These are phyloP conservation scores for Trichoderma guizhouense DNA, from an alignment of 2,329 filamentous ascomycete species.

Conservation along the genomic window DNA sequence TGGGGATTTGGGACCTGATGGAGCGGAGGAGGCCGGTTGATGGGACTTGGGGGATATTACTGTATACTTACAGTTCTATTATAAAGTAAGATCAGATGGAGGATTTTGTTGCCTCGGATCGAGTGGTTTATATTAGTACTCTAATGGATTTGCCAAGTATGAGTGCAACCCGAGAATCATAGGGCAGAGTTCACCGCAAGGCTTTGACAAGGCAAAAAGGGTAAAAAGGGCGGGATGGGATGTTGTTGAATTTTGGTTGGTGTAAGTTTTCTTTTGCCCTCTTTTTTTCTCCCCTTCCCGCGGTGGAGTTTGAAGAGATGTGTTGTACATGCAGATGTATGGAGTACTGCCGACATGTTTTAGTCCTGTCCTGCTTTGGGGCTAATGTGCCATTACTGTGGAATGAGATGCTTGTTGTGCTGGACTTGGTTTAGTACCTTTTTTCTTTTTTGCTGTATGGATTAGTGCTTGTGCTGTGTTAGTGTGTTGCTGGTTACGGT, in stretches of 20 bases:
- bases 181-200: background rate
- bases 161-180: too few species aligned
- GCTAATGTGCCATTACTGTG: background rate
- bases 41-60: background rate
- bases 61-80: background rate
- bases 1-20: background rate
- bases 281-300: background rate
- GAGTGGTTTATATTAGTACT: background rate
- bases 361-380: background rate
- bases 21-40: background rate
- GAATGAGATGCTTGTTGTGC: background rate
- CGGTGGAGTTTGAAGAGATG: slow-evolving; percentile 11
- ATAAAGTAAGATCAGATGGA: background rate
- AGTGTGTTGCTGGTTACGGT: background rate
- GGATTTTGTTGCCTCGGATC: background rate
- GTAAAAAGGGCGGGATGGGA: background rate
- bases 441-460: background rate
- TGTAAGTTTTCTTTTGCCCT: background rate
- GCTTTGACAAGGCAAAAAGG: background rate
- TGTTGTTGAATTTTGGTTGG: background rate
- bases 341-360: background rate
- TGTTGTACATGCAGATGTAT: slow-evolving; percentile 14
- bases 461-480: background rate
- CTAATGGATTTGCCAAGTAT: background rate
- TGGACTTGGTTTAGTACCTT: background rate